Conservation (phyloP, 2,329 filamentous ascomycete genomes). For the Fusarium circinatum region DNA sequence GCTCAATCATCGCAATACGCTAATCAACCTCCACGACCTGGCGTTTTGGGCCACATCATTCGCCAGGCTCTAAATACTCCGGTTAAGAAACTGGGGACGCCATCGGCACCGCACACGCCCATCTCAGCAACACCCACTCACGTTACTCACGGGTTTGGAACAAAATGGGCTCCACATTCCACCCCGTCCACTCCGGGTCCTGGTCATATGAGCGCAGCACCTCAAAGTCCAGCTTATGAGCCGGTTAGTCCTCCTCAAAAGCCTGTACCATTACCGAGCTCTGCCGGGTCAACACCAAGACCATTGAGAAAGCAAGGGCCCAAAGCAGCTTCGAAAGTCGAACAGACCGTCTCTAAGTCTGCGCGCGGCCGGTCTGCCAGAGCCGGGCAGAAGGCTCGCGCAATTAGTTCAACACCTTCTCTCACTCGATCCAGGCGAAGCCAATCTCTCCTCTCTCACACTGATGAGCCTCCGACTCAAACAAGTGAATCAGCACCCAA, state of each 20-base stretch:
- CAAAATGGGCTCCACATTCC: slow-evolving; percentile 67
- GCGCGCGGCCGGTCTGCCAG: slow-evolving; percentile 51
- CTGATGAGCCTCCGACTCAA: slow-evolving; percentile 61
- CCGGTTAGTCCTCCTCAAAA: slow-evolving; percentile 66
- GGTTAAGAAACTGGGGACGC: slow-evolving; percentile 47
- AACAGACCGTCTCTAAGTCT: slow-evolving; percentile 38
- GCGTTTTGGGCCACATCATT: slow-evolving; percentile 55
- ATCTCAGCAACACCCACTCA: slow-evolving; percentile 44
- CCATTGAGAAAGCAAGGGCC: slow-evolving; percentile 49
- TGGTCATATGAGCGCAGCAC: slow-evolving; percentile 49
- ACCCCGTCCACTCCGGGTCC: slow-evolving; percentile 67
- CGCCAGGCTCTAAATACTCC: slow-evolving; percentile 52
- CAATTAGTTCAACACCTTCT: slow-evolving; percentile 51
- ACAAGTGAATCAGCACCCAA: slow-evolving; percentile 50
- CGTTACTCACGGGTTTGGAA: slow-evolving; percentile 57
- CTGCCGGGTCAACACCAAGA: slow-evolving; percentile 44
- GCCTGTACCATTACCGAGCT: slow-evolving; percentile 50
- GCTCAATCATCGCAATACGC: slow-evolving; percentile 43
- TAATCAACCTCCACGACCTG: slow-evolving; percentile 49
- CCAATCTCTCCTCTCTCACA: slow-evolving; percentile 58
- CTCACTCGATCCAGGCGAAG: slow-evolving; percentile 52
- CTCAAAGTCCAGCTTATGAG: slow-evolving; percentile 65
- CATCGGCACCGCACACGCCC: slow-evolving; percentile 51
- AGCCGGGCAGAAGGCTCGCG: slow-evolving; percentile 49
- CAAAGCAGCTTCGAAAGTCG: slow-evolving; percentile 43